Conservation (phyloP, 2,329 filamentous ascomycete genomes). For the Apiospora kogelbergensis region DNA sequence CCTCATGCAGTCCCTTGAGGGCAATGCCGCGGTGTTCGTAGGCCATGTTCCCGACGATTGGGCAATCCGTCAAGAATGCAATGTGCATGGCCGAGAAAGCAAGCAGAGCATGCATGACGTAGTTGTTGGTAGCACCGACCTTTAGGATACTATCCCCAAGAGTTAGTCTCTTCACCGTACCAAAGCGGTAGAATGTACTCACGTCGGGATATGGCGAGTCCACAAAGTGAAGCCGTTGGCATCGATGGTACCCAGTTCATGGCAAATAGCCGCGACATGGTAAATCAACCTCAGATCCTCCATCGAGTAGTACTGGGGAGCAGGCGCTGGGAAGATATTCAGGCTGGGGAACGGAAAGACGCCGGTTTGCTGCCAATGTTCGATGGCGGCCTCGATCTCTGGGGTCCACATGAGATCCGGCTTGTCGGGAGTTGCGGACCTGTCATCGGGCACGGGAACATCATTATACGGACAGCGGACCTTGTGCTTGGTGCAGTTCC, state of each 20-base stretch:
- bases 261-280: conserved; percentile 83
- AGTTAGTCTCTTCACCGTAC: background rate
- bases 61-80: conserved; percentile 83
- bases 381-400: conserved; percentile 77
- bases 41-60: conserved; percentile 81
- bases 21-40: conserved; percentile 87
- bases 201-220: conserved; percentile 92
- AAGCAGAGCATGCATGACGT: conserved; percentile 91
- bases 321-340: conserved; percentile 71
- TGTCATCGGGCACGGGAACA: conserved; percentile 65
- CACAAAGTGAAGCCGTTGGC: conserved; percentile 86
- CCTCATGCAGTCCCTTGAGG: conserved; percentile 83
- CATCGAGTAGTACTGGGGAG: conserved; percentile 69
- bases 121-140: conserved; percentile 77
- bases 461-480: conserved; percentile 98
- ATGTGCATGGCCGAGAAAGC: conserved; percentile 95
- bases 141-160: conserved; percentile 65
- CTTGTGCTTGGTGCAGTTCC: conserved; percentile 99
- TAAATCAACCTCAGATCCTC: conserved; percentile 87
- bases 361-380: conserved; percentile 80
- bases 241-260: conserved; percentile 74
- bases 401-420: conserved; percentile 81
- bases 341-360: conserved; percentile 84
- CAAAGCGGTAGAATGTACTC: conserved; percentile 39
- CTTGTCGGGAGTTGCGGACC: conserved; percentile 60